Conservation (phyloP, 2,329 filamentous ascomycete species). For the Tolypocladium pustulatum region DNA sequence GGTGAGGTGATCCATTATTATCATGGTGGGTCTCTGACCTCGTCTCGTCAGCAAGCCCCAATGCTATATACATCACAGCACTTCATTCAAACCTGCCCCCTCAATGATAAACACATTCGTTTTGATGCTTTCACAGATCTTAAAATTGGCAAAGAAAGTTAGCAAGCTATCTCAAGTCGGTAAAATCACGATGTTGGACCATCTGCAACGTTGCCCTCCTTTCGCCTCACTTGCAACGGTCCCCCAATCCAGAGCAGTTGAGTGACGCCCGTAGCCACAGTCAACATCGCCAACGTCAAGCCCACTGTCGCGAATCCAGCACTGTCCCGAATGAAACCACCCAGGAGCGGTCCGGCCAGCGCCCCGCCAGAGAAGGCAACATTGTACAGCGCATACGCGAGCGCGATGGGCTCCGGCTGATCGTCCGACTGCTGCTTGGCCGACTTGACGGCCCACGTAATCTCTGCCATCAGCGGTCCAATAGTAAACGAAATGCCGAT, state of each 20-base stretch:
- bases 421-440: constrained; percentile 5
- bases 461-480: constrained; percentile 24
- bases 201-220: not conserved
- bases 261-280: constrained; percentile 15
- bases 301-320: constrained; percentile 22
- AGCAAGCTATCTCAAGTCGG: not conserved
- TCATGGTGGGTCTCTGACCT: not conserved
- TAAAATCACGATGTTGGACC: not conserved
- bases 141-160: not conserved
- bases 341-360: constrained; percentile 21
- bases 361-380: constrained; percentile 22
- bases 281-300: constrained; percentile 19
- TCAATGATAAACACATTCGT: not conserved
- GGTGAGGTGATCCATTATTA: not conserved
- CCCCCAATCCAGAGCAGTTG: constrained; percentile 19
- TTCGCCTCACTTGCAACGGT: constrained; percentile 1
- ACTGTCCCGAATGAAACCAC: constrained; percentile 21
- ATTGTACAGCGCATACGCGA: constrained; percentile 24
- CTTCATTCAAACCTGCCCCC: not conserved
- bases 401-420: constrained; percentile 17
- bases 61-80: not conserved
- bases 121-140: not conserved
- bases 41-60: not conserved
- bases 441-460: constrained; percentile 19
- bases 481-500: constrained; percentile 20